Evolutionary conservation across 2,329 filamentous ascomycete species (phyloP), one percentile per base, ranked within the genome.

Genomic region (Curvularia sp.): DNA sequence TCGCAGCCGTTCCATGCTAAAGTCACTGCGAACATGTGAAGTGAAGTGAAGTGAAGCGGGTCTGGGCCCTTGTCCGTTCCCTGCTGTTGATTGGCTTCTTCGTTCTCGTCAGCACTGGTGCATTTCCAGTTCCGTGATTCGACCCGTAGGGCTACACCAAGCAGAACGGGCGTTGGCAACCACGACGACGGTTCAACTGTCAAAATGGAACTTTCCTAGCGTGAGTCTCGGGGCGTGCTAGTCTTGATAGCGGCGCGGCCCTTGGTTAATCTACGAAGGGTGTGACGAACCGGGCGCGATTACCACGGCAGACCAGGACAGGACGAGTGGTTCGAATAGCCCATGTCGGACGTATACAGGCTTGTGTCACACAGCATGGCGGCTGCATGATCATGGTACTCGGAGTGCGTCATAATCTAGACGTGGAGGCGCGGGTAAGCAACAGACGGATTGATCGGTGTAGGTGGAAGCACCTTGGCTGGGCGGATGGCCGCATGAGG

Each of bases 401-500:
- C 42, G 44, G 38, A 38, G 50, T 24, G 39, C 26, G 33, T 8
- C 33, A 31, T 51, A 35, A 47, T 47, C 33, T 24, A 43, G 41
- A 43, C 41, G 24, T 12, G 10, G 47, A 24, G 53, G 26, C 15
- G 53, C 38, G 44, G 53, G 47, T 22, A 22, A 18, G 26, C 49
- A 49, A 20, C 31, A 31, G 7, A 41, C 38, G 49, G 46, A 48
- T 18, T 47, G 51, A 53, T 53, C 42, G 51, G 51, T 53, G 43
- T 35, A 30, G 24, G 20, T 35, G 20, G 44, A 4, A 24, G 22
- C 22, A 24, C 22, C 22, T 24, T 3, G 22, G 47, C 38, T 46
- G 43, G 31, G 38, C 42, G 54, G 46, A 49, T 46, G 24, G 38
- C 55, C 48, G 47, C 20, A 51, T 51, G 15, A n/a, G 58, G 42